phyloP scores from a whole-genome alignment of 805 yeast genomes.

The Yarrowia sp. region DNA sequence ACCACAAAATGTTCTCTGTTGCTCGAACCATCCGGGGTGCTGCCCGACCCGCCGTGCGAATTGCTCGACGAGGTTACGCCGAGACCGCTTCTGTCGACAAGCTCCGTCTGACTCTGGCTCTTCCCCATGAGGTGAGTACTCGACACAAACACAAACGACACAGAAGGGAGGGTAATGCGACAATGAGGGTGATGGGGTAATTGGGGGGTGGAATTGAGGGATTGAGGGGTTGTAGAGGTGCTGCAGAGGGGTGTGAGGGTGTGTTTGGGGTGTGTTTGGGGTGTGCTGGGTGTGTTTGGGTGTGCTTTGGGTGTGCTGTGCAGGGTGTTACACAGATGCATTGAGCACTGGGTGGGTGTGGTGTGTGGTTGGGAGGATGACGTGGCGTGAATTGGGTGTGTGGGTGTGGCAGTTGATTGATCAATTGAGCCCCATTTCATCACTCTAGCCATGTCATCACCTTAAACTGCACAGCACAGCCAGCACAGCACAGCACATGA shows the following conservation, averaged over 20 bases:
- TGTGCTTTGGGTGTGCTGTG: too few relatives aligned
- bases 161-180: neutral
- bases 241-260: too few relatives aligned
- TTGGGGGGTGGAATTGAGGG: too few relatives aligned
- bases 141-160: neutral
- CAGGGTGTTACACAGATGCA: neutral
- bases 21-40: slow-evolving; percentile 28
- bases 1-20: slow-evolving; percentile 27
- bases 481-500: too few relatives aligned
- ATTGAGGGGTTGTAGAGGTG: too few relatives aligned
- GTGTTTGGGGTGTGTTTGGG: too few relatives aligned
- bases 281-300: too few relatives aligned
- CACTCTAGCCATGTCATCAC: neutral
- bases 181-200: neutral
- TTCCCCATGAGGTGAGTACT: slow-evolving; percentile 68
- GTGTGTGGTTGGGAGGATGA: neutral
- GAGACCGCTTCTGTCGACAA: slow-evolving; percentile 72
- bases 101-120: slow-evolving; percentile 82
- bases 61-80: slow-evolving; percentile 72
- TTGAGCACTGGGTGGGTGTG: neutral
- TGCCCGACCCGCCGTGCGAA: slow-evolving; percentile 30
- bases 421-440: neutral
- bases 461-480: too few relatives aligned
- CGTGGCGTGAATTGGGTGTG: neutral
- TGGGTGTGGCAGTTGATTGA: neutral